Percentiles rank a stretch among this genome's conserved stretches.
These are phyloP conservation scores for Xerocomus brunneocitrinus DNA, from an alignment of 768 basidiomycete genomes.

Conservation along the genomic window DNA sequence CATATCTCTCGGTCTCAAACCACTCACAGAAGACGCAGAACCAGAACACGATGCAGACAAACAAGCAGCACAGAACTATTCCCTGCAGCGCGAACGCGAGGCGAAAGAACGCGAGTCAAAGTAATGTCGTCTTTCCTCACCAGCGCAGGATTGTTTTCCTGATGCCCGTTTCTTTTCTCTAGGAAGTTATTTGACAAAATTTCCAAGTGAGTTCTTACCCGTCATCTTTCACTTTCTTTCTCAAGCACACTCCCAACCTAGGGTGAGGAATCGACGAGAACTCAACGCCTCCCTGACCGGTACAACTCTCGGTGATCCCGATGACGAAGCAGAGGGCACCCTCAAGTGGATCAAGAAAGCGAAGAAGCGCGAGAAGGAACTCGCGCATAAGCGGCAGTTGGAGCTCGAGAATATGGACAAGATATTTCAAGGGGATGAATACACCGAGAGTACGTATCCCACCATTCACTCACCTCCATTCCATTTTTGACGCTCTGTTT, in stretches of 20 bases:
- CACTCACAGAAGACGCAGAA: slow-evolving; percentile 76
- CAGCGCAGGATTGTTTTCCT: slow-evolving; percentile 8
- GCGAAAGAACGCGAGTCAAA: slow-evolving; percentile 70
- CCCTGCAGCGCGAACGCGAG: slow-evolving; percentile 63
- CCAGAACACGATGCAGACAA: slow-evolving; percentile 74
- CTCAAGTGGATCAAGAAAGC: slow-evolving; percentile 87
- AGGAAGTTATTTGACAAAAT: slow-evolving; percentile 73
- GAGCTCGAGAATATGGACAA: slow-evolving; percentile 86
- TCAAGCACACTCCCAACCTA: slow-evolving; percentile 47
- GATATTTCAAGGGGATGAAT: slow-evolving; percentile 63
- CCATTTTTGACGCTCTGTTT: slow-evolving; percentile 1
- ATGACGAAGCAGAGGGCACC: slow-evolving; percentile 71
- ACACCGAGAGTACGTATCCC: slow-evolving; percentile 72
- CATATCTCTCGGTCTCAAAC: slow-evolving; percentile 88
- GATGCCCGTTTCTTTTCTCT: slow-evolving; percentile 18
- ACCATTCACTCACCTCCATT: background rate
- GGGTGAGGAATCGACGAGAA: slow-evolving; percentile 91
- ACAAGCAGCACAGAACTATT: slow-evolving; percentile 84
- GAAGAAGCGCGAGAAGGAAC: slow-evolving; percentile 88
- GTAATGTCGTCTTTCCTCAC: slow-evolving; percentile 43
- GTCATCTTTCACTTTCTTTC: slow-evolving; percentile 20
- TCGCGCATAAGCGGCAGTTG: slow-evolving; percentile 75
- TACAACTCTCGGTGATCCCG: slow-evolving; percentile 84
- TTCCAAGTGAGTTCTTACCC: slow-evolving; percentile 73
- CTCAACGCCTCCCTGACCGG: slow-evolving; percentile 91